Conservation (phyloP, 495 filamentous ascomycete species). For the Polyplosphaeria fusca region DNA sequence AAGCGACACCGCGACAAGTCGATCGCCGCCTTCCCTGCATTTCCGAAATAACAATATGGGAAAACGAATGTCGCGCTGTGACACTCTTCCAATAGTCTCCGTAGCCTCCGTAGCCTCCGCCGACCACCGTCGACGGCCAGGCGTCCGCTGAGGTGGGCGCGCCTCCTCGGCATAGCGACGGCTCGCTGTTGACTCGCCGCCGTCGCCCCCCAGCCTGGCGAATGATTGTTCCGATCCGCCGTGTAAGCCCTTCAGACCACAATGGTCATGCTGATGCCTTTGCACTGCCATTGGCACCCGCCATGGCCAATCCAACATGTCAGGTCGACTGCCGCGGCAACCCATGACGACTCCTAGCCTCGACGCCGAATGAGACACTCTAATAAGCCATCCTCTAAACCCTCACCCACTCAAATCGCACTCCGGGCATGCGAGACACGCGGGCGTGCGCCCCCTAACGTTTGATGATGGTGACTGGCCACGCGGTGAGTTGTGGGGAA, state of each 20-base stretch:
- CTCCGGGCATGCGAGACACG: slow-evolving; percentile 11
- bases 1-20: slow-evolving; percentile 22
- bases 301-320: slow-evolving; percentile 26
- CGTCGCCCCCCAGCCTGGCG: slow-evolving; percentile 10
- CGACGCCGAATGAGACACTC: slow-evolving; percentile 34
- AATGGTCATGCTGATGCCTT: slow-evolving; percentile 31
- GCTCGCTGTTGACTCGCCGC: slow-evolving; percentile 8
- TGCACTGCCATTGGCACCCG: slow-evolving; percentile 24
- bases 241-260: slow-evolving; percentile 20
- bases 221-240: slow-evolving; percentile 32
- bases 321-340: slow-evolving; percentile 4
- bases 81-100: slow-evolving; percentile 32
- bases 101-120: no score
- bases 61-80: slow-evolving; percentile 32
- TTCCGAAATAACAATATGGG: slow-evolving; percentile 35
- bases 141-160: slow-evolving; percentile 1
- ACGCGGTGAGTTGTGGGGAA: slow-evolving; percentile 40
- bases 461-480: slow-evolving; percentile 88
- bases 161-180: slow-evolving; percentile 11
- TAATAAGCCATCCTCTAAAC: slow-evolving; percentile 30
- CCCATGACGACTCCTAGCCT: slow-evolving; percentile 19
- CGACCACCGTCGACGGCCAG: slow-evolving; percentile 10
- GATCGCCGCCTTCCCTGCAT: slow-evolving; percentile 34
- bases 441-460: slow-evolving; percentile 55
- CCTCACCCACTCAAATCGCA: slow-evolving; percentile 20